Conservation (phyloP, 1,139 yeast species). For the Wickerhamiella pararugosa region DNA sequence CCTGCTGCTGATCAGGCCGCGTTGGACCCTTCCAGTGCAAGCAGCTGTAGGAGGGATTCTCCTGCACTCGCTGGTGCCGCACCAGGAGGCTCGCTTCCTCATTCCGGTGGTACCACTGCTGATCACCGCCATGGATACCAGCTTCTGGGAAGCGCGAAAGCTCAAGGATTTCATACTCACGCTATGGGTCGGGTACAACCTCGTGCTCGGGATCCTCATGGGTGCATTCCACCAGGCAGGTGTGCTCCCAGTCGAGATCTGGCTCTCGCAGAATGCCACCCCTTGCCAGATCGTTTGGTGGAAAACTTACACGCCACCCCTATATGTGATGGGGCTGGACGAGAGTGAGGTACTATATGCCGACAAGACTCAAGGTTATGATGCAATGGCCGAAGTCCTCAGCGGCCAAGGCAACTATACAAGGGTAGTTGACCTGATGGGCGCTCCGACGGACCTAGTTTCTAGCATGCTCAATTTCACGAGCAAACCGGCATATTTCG, state of each 20-base stretch:
- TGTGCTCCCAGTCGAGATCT: constrained; percentile 48
- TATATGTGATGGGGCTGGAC: constrained; percentile 53
- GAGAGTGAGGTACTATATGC: constrained; percentile 17
- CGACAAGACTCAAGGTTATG: constrained; percentile 14
- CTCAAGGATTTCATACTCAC: constrained; percentile 21
- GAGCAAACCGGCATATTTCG: constrained; percentile 8
- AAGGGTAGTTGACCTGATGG: constrained; percentile 42
- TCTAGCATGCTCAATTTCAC: constrained; percentile 8
- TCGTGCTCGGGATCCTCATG: constrained; percentile 44
- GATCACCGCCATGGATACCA: constrained; percentile 43
- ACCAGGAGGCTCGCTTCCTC: constrained; percentile 81
- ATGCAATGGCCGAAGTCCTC: constrained; percentile 3
- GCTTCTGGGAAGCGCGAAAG: constrained; percentile 7
- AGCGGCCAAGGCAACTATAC: constrained; percentile 7
- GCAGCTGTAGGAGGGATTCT: constrained; percentile 47
- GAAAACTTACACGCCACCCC: constrained; percentile 89
- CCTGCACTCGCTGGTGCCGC: constrained; percentile 59
- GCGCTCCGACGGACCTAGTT: constrained; percentile 28
- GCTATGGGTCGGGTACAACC: constrained; percentile 54
- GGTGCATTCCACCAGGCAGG: constrained; percentile 89
- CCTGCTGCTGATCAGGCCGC: constrained; percentile 25
- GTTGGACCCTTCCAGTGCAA: constrained; percentile 29
- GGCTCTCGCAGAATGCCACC: constrained; percentile 14
- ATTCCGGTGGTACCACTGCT: constrained; percentile 62
- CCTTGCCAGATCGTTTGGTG: constrained; percentile 54